Percentiles rank a stretch among this genome's conserved stretches.
Conservation (phyloP, 2,329 filamentous ascomycete genomes). For the Grosmannia clavigera region DNA sequence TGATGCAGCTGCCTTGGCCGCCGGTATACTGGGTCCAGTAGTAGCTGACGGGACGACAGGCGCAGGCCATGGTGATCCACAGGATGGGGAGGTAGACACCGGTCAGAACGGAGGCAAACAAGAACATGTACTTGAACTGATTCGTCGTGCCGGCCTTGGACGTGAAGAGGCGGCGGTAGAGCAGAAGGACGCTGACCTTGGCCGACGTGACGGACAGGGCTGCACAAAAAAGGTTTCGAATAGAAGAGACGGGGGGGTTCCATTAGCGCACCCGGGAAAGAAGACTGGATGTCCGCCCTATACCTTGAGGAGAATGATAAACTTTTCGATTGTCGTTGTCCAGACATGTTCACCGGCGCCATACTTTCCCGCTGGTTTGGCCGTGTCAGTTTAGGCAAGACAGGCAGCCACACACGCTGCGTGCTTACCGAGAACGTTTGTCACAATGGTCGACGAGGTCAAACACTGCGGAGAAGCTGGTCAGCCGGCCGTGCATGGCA, state of each 20-base stretch:
- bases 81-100: not conserved
- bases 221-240: too few species aligned
- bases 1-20: not conserved
- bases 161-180: constrained; percentile 1
- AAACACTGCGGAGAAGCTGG: not conserved
- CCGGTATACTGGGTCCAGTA: constrained; percentile 2
- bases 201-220: not conserved
- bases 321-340: not conserved
- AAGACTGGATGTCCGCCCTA: not conserved
- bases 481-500: not conserved
- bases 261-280: not conserved
- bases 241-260: too few species aligned
- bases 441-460: not conserved
- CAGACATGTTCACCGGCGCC: constrained; percentile 3
- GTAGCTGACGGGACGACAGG: not conserved
- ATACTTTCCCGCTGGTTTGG: not conserved
- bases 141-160: not conserved
- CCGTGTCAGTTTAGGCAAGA: not conserved
- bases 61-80: constrained; percentile 1
- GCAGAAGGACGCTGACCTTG: constrained; percentile 1
- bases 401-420: not conserved
- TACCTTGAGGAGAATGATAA: constrained; percentile 1
- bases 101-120: not conserved
- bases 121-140: not conserved
- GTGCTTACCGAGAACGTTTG: not conserved